Base-by-base conservation (phyloP, 2,329 filamentous ascomycete genomes). In the Fusarium redolens region DNA sequence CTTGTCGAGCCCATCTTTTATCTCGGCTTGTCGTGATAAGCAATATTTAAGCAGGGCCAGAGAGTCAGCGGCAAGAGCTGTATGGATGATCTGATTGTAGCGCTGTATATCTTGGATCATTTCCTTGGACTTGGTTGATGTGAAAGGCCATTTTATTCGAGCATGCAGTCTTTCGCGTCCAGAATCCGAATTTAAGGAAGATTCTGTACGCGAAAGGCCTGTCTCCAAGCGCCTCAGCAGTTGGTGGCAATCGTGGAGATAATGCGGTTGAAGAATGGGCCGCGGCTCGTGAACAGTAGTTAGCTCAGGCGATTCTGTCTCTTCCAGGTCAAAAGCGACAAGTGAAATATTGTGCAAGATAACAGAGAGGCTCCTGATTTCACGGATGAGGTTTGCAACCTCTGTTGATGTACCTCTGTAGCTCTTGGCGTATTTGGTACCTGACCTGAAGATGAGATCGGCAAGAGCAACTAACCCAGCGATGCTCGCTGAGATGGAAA, bases 401-500 rank as follows among this genome's bases (percentile, higher is more conserved):
- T 71, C 70, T 11, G 59, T 38, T 4, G 17, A 30, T 4, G 69
- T n/a, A 5, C 47, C 58, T 41, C 25, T 60, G 17, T 54, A 50
- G 13, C 25, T 38, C 22, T 33, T 68, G 28, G 13, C 25, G 12
- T 71, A 73, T 38, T 61, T 70, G 1, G n/a, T 35, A 2, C 31
- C 61, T 3, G 30, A 18, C 5, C 64, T 33, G 28, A 71, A 72
- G 5, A 68, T 37, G 9, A 68, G 61, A 31, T 75, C 66, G n/a
- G 69, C 61, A 1, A 75, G 47, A 7, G 61, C 8, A 9, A 68
- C 65, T 5, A 72, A 38, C 3, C 66, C 71, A 4, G 65, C 65
- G 15, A 73, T 67, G 25, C 70, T 71, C 2, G 64, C 66, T 5
- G 69, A 61, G 11, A 67, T 18, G 2, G 69, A 71, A 7, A 70